Base-by-base conservation (phyloP, 768 basidiomycete species). In the Lanmaoa rubissima region DNA sequence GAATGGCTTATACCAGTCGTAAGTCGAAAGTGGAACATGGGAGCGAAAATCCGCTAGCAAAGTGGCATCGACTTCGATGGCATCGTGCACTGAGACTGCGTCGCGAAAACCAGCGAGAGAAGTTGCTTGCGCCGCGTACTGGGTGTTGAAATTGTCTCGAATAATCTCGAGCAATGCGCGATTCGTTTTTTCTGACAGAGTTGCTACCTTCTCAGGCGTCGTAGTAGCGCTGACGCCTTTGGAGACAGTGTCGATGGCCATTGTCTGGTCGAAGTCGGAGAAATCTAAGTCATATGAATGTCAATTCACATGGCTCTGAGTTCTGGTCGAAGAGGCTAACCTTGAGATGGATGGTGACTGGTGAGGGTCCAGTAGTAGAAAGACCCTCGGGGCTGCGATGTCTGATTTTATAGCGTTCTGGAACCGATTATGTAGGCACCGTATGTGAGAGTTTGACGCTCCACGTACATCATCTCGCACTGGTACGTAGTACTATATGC, bases 41-140 rank as follows among this genome's bases (percentile, higher is more conserved):
- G 41, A 39, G 5, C 50, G 42, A 34, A 63, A 65, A 43, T 48
- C 46, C 6, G 50, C 34, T 5, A 65, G 26, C n/a, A 65, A 10
- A 21, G 34, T 39, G 16, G 17, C 17, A 16, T 65, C 60, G 34
- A 38, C 48, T 5, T 49, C 54, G 28, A 26, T 28, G 5, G 40
- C 45, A 13, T 49, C 44, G 24, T 55, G 42, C 10, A 32, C 4
- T 11, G 40, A 19, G 26, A 65, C 31, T 2, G 56, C 54, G 6
- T 55, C 53, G 11, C 58, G 57, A 45, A 66, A 66, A 6, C 14
- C 38, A 2, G 39, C 19, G 16, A 66, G 54, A 11, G 52, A 42
- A 5, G 28, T 3, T 5, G 54, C 41, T 31, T 59, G 51, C 3
- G 47, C 31, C 1, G 47, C 55, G n/a, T 60, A 60, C 17, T 60